Percentiles rank a stretch among this genome's conserved stretches.
phyloP scores from a whole-genome alignment of 306 rosid species.

The Casuarina equisetifolia region DNA sequence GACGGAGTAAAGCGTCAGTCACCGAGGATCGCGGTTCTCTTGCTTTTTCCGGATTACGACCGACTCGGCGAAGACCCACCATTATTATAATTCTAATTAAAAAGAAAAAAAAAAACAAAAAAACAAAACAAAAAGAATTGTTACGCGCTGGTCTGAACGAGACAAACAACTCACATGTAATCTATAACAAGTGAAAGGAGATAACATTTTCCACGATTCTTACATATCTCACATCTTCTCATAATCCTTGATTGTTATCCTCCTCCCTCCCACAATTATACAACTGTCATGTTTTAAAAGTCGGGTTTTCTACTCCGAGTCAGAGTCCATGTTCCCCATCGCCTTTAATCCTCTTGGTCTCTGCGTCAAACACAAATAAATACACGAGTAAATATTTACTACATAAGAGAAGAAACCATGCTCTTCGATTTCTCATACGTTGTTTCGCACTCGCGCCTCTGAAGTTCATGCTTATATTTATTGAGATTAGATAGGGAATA shows the following conservation, averaged over 20 bases:
- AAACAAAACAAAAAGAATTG: neutral
- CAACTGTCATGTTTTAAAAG: conserved; percentile 6
- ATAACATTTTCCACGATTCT: conserved; percentile 32
- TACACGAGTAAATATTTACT: neutral
- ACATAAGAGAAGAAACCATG: too few species aligned
- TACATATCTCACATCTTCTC: conserved; percentile 33
- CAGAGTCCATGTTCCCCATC: conserved; percentile 85
- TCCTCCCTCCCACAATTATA: conserved; percentile 13
- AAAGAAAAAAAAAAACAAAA: neutral
- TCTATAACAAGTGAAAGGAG: conserved; percentile 15
- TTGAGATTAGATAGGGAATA: too few species aligned
- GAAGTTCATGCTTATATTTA: too few species aligned
- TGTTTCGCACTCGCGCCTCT: too few species aligned
- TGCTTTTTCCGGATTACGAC: neutral
- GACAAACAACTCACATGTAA: conserved; percentile 15
- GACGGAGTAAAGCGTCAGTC: too few species aligned
- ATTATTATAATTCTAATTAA: neutral
- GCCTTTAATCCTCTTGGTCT: conserved; percentile 94
- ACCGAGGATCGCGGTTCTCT: too few species aligned
- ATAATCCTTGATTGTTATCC: conserved; percentile 22
- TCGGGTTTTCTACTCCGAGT: conserved; percentile 51
- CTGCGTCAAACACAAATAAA: conserved; percentile 39
- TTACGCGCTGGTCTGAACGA: neutral
- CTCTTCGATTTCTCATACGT: too few species aligned
- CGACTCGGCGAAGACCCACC: neutral